Conservation (phyloP, 352 stramenopile species). For the Phytophthora aleatoria region DNA sequence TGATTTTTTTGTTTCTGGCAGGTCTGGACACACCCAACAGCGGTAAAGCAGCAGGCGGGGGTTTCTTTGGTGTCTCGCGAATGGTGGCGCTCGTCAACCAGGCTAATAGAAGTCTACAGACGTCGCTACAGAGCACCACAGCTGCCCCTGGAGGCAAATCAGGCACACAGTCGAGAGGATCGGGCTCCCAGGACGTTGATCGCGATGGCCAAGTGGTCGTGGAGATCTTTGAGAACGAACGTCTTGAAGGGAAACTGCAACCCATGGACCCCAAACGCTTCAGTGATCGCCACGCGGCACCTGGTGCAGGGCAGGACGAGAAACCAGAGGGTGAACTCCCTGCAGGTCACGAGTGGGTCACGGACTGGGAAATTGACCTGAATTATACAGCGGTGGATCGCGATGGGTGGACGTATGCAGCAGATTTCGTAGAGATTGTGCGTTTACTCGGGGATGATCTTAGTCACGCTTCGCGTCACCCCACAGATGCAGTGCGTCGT, state of each 20-base stretch:
- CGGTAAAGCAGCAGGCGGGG: conserved; percentile 47
- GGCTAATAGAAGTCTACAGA: conserved; percentile 74
- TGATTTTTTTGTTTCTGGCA: conserved; percentile 16
- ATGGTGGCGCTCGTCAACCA: conserved; percentile 75
- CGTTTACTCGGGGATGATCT: conserved; percentile 79
- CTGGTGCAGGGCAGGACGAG: conserved; percentile 63
- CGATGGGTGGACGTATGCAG: conserved; percentile 85
- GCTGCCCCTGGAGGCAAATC: conserved; percentile 27
- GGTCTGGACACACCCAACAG: conserved; percentile 37
- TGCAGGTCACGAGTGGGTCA: conserved; percentile 78
- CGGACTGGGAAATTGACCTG: conserved; percentile 83
- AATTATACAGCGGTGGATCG: conserved; percentile 83
- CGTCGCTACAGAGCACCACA: conserved; percentile 61
- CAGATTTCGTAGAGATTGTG: conserved; percentile 81
- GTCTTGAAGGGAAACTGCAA: conserved; percentile 75
- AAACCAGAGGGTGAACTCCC: conserved; percentile 70
- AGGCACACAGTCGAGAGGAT: conserved; percentile 44
- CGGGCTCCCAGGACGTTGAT: conserved; percentile 62
- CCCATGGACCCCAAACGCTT: conserved; percentile 74
- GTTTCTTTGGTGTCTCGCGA: conserved; percentile 74
- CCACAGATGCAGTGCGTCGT: conserved; percentile 74
- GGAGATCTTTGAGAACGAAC: conserved; percentile 89
- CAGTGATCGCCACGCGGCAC: conserved; percentile 62
- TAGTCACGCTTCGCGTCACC: conserved; percentile 83
- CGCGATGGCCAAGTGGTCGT: conserved; percentile 73